Evolutionary conservation across 306 rosid species (phyloP), one percentile per base, ranked within the genome.

Genomic region (Quercus variabilis): DNA sequence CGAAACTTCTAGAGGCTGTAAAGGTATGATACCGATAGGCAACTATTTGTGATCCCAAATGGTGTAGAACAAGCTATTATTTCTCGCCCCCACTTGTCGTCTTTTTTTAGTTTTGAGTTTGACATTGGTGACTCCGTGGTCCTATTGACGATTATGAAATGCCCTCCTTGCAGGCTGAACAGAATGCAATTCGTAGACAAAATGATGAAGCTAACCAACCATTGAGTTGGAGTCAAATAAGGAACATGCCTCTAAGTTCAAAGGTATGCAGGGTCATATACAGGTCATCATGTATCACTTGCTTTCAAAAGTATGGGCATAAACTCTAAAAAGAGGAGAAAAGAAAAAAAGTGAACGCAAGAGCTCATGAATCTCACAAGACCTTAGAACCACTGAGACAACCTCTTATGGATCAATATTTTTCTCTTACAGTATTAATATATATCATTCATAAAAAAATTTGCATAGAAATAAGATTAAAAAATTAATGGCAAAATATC

Each of bases 221-320:
- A 0, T 75, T 95, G 87, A 90, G 86, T 69, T 95, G 97, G 99
- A 64, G 80, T 74, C 96, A 91, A 26, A 91, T 90, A 18, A 91
- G 92, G 82, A 86, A 81, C 68, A 95, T 95, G 98, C 86, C 90
- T 43, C 20, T 90, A 49, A 89, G 88, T 63, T 46, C 84, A 80
- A 95, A 91, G 97, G 99, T 94, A 84, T 43, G 46, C 21, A 56
- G 26, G n/a, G 67, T 49, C 54, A 49, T 63, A 71, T 64, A 46
- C 18, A 43, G 2, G 69, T 51, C 10, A 23, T 18, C 11, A 17
- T 75, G 5, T 6, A 3, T 15, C 25, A 26, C 33, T 55, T 33
- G n/a, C 9, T 1, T 10, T 55, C 3, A 56, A 1, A 33, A 18
- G n/a, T 30, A 23, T 19, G 9, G 28, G 3, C 46, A 41, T 8